Evolutionary conservation across 1,284 basidiomycete species (phyloP).

Genomic region (Termitomyces sp.): DNA sequence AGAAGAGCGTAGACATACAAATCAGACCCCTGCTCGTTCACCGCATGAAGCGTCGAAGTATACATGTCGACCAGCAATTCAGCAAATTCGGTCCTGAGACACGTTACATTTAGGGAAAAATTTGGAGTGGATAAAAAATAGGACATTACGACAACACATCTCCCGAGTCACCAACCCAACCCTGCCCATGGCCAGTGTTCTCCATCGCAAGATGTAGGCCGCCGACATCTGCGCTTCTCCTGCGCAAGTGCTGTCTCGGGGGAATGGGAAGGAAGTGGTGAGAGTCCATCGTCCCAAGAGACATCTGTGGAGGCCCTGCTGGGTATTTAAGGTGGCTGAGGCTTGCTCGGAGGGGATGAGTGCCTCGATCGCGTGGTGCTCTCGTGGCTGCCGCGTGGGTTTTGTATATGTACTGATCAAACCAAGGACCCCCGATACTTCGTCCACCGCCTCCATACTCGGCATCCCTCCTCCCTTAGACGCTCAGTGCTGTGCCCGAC

Average conservation of each 20-base stretch:
- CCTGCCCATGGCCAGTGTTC: constrained; percentile 57
- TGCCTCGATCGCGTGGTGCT: constrained; percentile 36
- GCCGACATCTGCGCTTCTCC: constrained; percentile 80
- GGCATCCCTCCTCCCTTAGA: neutral
- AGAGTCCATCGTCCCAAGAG: constrained; percentile 7
- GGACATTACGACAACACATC: constrained; percentile 49
- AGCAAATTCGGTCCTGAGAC: constrained; percentile 48
- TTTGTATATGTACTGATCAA: constrained; percentile 20
- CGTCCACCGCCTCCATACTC: constrained; percentile 13
- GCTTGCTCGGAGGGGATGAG: constrained; percentile 19
- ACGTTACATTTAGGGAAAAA: constrained; percentile 4
- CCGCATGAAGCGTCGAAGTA: constrained; percentile 67
- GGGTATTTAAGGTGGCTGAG: neutral
- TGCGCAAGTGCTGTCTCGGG: constrained; percentile 21
- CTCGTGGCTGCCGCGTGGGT: constrained; percentile 37
- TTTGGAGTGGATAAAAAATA: constrained; percentile 14
- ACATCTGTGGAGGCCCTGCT: constrained; percentile 6
- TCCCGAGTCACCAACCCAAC: constrained; percentile 64
- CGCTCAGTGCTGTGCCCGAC: neutral
- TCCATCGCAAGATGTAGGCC: constrained; percentile 75
- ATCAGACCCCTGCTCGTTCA: constrained; percentile 52
- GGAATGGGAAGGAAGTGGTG: constrained; percentile 7
- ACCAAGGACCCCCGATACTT: constrained; percentile 18
- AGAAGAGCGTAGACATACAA: constrained; percentile 30
- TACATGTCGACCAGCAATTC: constrained; percentile 82